phyloP scores from a whole-genome alignment of 1,139 yeast genomes.

The Magnusiomyces paraingens region DNA sequence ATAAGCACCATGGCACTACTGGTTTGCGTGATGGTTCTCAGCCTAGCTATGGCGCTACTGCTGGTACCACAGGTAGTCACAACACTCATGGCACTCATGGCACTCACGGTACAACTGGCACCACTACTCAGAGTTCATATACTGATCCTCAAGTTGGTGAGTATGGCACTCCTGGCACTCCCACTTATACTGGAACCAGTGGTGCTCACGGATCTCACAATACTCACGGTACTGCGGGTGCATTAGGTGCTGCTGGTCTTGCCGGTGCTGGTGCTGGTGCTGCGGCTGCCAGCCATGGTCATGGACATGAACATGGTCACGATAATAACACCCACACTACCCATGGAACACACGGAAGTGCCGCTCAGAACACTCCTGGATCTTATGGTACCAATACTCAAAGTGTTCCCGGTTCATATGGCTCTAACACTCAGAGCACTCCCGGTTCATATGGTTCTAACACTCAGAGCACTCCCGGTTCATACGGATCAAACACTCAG shows the following conservation, averaged over 20 bases:
- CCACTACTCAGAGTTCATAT: neutral
- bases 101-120: neutral
- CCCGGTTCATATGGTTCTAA: neutral
- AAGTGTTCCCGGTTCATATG: neutral
- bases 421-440: neutral
- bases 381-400: neutral
- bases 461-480: neutral
- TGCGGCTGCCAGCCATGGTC: constrained; percentile 4
- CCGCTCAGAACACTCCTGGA: neutral
- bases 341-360: too few relatives aligned
- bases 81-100: too few relatives aligned
- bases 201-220: neutral
- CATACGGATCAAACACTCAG: neutral
- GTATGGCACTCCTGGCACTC: constrained; percentile 3
- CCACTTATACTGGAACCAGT: constrained; percentile 6
- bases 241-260: neutral
- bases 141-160: constrained; percentile 3
- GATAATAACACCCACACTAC: neutral
- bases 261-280: constrained; percentile 14
- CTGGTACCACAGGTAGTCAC: neutral
- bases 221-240: too few relatives aligned
- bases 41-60: constrained; percentile 9
- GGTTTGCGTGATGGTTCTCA: neutral
- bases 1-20: too few relatives aligned
- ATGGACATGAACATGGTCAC: neutral